phyloP scores from a whole-genome alignment of 2,329 filamentous ascomycete species.

The Nakataea oryzae region DNA sequence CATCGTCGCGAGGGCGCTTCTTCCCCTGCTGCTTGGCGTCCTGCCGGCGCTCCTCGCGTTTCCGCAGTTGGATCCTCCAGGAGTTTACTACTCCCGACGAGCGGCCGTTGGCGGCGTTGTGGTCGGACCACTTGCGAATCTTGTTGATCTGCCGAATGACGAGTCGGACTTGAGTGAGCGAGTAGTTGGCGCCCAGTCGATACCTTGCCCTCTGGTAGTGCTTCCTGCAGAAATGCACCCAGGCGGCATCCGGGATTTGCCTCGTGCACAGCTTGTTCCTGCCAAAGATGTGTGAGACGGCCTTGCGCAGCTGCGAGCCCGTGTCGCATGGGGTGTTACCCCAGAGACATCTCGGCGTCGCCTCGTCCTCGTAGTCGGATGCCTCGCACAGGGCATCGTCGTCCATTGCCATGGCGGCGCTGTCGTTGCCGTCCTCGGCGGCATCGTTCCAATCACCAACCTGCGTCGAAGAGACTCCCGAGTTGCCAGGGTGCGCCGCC shows the following conservation, averaged over 20 bases:
- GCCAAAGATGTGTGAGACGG: constrained; percentile 73
- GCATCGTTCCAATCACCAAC: background rate
- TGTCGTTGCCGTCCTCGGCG: background rate
- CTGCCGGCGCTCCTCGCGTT: constrained; percentile 51
- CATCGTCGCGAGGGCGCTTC: constrained; percentile 19
- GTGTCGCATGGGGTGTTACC: constrained; percentile 36
- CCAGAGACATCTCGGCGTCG: background rate
- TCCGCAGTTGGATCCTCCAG: constrained; percentile 54
- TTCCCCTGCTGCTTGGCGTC: constrained; percentile 24
- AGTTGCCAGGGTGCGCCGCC: background rate
- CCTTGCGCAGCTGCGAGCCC: constrained; percentile 55
- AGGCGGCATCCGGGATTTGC: constrained; percentile 56
- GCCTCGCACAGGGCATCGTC: background rate
- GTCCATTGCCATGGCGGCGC: background rate
- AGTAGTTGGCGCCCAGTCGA: constrained; percentile 51
- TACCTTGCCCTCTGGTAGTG: constrained; percentile 72
- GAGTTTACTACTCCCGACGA: constrained; percentile 34
- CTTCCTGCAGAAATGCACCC: constrained; percentile 71
- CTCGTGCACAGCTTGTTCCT: constrained; percentile 72
- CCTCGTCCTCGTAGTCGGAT: background rate
- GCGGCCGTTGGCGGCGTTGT: constrained; percentile 26
- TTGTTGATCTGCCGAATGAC: constrained; percentile 51
- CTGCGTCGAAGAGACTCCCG: background rate
- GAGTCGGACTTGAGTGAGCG: constrained; percentile 51
- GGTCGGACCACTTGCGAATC: constrained; percentile 52